Evolutionary conservation across 2,329 filamentous ascomycete species (phyloP).

Genomic region (Beauveria sp.): DNA sequence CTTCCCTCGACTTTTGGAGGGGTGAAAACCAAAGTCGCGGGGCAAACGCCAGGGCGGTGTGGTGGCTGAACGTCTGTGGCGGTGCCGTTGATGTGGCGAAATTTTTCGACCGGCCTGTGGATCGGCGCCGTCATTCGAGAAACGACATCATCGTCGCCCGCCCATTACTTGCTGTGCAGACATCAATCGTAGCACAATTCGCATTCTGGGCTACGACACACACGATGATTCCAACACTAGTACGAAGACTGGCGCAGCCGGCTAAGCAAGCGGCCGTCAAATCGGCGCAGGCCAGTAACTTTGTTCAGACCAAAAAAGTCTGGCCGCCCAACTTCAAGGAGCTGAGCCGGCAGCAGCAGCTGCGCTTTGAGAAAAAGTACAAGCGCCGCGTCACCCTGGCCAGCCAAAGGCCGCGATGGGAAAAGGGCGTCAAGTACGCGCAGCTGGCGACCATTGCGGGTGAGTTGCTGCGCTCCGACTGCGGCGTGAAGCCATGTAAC

Average conservation of each 20-base stretch:
- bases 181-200: neutral
- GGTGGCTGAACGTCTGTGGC: slow-evolving; percentile 10
- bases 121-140: neutral
- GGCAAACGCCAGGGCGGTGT: slow-evolving; percentile 9
- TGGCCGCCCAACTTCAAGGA: slow-evolving; percentile 73
- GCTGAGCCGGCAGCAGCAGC: slow-evolving; percentile 64
- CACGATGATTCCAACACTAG: slow-evolving; percentile 28
- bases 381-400: slow-evolving; percentile 60
- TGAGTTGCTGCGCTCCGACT: slow-evolving; percentile 26
- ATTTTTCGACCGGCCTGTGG: neutral
- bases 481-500: neutral
- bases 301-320: slow-evolving; percentile 59
- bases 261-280: slow-evolving; percentile 22
- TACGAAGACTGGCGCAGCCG: slow-evolving; percentile 27
- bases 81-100: slow-evolving; percentile 4
- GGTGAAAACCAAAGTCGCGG: slow-evolving; percentile 13
- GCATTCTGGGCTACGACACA: neutral
- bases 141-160: neutral
- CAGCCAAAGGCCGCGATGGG: slow-evolving; percentile 55
- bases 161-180: neutral
- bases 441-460: slow-evolving; percentile 54
- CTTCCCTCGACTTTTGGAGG: slow-evolving; percentile 8
- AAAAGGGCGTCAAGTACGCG: slow-evolving; percentile 55
- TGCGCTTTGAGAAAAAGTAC: slow-evolving; percentile 71
- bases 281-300: slow-evolving; percentile 38